phyloP scores from a whole-genome alignment of 371 early-diverging fungal species.

The Mucor piriformis region DNA sequence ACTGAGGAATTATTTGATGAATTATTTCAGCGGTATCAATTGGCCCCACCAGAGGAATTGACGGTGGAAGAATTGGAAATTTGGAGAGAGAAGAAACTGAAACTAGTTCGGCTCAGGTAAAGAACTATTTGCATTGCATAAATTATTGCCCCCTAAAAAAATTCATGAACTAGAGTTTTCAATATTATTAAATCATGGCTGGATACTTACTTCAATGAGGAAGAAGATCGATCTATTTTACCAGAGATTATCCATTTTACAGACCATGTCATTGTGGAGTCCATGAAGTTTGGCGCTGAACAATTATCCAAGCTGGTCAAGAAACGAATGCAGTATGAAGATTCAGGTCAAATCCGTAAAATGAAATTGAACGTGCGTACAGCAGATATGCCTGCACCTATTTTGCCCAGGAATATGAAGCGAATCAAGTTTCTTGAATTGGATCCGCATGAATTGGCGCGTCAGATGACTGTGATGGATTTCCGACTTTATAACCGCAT shows the following conservation, averaged over 20 bases:
- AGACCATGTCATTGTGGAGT: slow-evolving; percentile 69
- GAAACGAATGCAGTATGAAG: slow-evolving; percentile 68
- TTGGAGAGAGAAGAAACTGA: slow-evolving; percentile 89
- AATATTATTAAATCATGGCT: slow-evolving; percentile 93
- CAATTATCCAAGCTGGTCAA: slow-evolving; percentile 73
- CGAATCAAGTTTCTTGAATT: slow-evolving; percentile 67
- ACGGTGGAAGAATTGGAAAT: slow-evolving; percentile 64
- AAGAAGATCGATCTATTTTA: slow-evolving; percentile 66
- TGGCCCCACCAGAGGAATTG: slow-evolving; percentile 74
- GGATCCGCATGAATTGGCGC: slow-evolving; percentile 83
- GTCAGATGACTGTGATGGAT: slow-evolving; percentile 86
- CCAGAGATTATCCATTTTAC: slow-evolving; percentile 77
- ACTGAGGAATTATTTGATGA: slow-evolving; percentile 74
- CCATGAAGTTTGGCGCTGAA: slow-evolving; percentile 74
- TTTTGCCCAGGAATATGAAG: slow-evolving; percentile 72
- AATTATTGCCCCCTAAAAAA: not conserved
- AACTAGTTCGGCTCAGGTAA: slow-evolving; percentile 79
- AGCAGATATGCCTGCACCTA: slow-evolving; percentile 68
- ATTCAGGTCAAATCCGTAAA: slow-evolving; percentile 62
- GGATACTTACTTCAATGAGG: slow-evolving; percentile 83
- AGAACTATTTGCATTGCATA: not conserved
- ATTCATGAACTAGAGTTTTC: slow-evolving; percentile 60
- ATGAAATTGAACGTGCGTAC: slow-evolving; percentile 71
- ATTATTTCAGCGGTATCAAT: slow-evolving; percentile 72
- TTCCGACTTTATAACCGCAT: slow-evolving; percentile 69